phyloP scores from a whole-genome alignment of 2,329 filamentous ascomycete species.

The Fusarium agapanthi region DNA sequence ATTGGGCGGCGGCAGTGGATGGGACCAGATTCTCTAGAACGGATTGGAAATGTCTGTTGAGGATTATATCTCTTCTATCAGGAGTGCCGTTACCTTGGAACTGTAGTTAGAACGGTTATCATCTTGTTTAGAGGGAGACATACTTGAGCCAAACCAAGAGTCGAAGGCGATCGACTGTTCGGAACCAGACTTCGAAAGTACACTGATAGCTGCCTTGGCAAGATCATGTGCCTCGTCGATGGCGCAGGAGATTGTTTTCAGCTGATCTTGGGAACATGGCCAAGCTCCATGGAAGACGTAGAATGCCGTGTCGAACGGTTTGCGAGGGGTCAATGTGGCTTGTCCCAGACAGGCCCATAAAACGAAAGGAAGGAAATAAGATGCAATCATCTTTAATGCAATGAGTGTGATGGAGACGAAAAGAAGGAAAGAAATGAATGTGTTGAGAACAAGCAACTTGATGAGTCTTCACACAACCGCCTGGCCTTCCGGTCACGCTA shows the following conservation, averaged over 20 bases:
- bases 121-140: not conserved
- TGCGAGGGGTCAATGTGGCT: not conserved
- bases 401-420: not conserved
- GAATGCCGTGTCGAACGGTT: not conserved
- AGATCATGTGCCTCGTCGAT: not conserved
- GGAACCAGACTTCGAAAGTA: not conserved
- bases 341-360: not conserved
- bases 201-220: not conserved
- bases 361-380: not conserved
- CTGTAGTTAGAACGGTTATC: not conserved
- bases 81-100: not conserved
- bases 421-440: not conserved
- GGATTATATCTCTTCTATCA: not conserved
- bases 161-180: not conserved
- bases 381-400: not conserved
- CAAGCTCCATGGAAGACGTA: not conserved
- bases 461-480: not conserved
- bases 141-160: not conserved
- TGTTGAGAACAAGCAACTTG: not conserved
- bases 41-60: not conserved
- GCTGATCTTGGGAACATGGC: not conserved
- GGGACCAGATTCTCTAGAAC: not conserved
- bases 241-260: not conserved
- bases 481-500: fast-evolving
- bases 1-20: not conserved